A percentile compares a stretch with the other conserved stretches of the same genome.
phyloP scores from a whole-genome alignment of 1,139 yeast genomes.

The Saccharomyces hybrid region DNA sequence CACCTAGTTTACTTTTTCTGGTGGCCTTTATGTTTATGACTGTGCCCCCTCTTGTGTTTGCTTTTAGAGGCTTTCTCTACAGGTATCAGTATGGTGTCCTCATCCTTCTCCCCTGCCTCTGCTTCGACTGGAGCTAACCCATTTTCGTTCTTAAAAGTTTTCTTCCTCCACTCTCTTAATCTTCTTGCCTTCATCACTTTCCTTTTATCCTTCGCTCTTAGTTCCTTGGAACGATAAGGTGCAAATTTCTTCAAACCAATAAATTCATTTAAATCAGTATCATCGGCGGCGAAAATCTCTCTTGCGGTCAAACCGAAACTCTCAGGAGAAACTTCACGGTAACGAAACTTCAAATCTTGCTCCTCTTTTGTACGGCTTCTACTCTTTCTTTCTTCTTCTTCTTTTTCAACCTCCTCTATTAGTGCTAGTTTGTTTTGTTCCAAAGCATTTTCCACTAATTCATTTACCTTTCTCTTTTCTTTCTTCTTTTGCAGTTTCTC shows the following conservation, averaged over 20 bases:
- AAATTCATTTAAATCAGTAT: slow-evolving; percentile 69
- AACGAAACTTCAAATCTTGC: slow-evolving; percentile 55
- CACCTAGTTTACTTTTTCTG: neutral
- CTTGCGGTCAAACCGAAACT: slow-evolving; percentile 77
- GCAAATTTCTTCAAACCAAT: slow-evolving; percentile 90
- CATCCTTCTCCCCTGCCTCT: neutral
- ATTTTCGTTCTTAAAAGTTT: slow-evolving; percentile 60
- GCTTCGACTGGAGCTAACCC: slow-evolving; percentile 37
- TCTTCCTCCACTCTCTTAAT: slow-evolving; percentile 82
- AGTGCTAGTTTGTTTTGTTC: slow-evolving; percentile 43
- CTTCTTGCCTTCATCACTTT: slow-evolving; percentile 78
- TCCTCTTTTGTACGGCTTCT: slow-evolving; percentile 35
- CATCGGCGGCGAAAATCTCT: slow-evolving; percentile 88
- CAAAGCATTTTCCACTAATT: slow-evolving; percentile 66
- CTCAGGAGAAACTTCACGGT: slow-evolving; percentile 94
- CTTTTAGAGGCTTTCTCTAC: slow-evolving; percentile 1
- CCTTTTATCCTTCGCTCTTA: slow-evolving; percentile 68
- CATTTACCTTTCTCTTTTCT: slow-evolving; percentile 51
- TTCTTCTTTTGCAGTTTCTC: slow-evolving; percentile 57
- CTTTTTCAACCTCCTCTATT: slow-evolving; percentile 55
- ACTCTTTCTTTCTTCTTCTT: slow-evolving; percentile 46
- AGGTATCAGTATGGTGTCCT: slow-evolving; percentile 1
- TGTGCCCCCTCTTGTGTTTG: slow-evolving; percentile 2
- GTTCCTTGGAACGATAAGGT: slow-evolving; percentile 75
- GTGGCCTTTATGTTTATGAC: slow-evolving; percentile 1